Conservation (phyloP, 2,329 filamentous ascomycete genomes). For the Xylaria arbuscula region DNA sequence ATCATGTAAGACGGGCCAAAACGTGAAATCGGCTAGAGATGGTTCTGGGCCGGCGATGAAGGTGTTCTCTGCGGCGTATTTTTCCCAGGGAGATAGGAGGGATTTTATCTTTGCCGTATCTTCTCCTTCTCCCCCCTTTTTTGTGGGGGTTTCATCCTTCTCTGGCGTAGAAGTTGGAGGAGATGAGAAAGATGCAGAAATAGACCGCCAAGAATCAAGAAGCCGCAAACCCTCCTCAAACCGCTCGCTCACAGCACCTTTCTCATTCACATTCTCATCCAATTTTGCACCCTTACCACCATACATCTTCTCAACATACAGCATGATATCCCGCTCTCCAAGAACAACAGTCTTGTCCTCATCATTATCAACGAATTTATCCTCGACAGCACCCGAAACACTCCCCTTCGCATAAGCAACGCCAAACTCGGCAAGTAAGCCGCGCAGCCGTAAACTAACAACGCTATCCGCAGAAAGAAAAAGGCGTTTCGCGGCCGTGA, state of each 20-base stretch:
- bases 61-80: conserved; percentile 50
- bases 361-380: conserved; percentile 69
- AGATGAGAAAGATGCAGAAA: background rate
- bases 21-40: conserved; percentile 64
- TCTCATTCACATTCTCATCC: background rate
- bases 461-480: conserved; percentile 61
- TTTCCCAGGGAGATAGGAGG: conserved; percentile 57
- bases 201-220: conserved; percentile 51
- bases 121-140: background rate
- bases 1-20: conserved; percentile 66
- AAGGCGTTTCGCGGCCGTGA: conserved; percentile 62
- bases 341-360: conserved; percentile 57
- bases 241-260: conserved; percentile 48
- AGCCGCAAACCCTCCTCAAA: conserved; percentile 58
- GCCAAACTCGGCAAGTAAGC: conserved; percentile 63
- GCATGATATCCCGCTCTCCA: conserved; percentile 65
- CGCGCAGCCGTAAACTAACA: conserved; percentile 60
- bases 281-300: conserved; percentile 44
- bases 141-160: background rate
- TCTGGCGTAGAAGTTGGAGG: background rate
- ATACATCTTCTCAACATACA: conserved; percentile 70
- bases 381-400: conserved; percentile 34
- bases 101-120: conserved; percentile 43
- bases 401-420: conserved; percentile 59
- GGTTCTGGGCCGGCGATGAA: conserved; percentile 61